Evolutionary conservation across 2,329 filamentous ascomycete species (phyloP).

Genomic region (Paraphaeosphaeria minitans): DNA sequence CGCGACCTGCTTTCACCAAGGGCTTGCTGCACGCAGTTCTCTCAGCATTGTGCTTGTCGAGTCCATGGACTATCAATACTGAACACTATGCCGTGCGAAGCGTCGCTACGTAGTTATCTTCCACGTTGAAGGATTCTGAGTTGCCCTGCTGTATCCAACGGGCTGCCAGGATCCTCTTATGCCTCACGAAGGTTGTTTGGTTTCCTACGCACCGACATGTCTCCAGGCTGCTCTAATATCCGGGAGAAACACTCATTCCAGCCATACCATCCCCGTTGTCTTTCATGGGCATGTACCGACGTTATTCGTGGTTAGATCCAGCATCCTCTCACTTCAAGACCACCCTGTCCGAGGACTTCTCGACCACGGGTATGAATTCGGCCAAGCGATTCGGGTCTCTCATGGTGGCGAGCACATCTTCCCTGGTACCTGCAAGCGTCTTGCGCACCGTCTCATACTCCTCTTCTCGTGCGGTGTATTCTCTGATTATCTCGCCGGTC

Average conservation of each 20-base stretch:
- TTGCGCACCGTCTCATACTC: slow-evolving; percentile 75
- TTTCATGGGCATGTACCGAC: neutral
- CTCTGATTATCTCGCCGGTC: slow-evolving; percentile 77
- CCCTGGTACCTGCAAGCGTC: slow-evolving; percentile 60
- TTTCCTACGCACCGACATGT: neutral
- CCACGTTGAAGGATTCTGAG: neutral
- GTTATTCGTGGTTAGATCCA: neutral
- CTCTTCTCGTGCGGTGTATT: slow-evolving; percentile 89
- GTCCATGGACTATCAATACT: neutral
- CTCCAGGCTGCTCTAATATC: neutral
- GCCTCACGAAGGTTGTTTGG: neutral
- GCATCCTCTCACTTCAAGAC: slow-evolving; percentile 34
- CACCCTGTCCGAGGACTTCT: slow-evolving; percentile 67
- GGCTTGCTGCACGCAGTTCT: neutral
- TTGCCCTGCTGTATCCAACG: neutral
- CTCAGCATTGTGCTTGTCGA: neutral
- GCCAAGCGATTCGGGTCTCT: slow-evolving; percentile 77
- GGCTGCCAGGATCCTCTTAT: neutral
- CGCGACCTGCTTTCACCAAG: neutral
- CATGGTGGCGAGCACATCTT: slow-evolving; percentile 76
- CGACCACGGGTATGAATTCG: slow-evolving; percentile 66
- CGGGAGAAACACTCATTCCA: neutral
- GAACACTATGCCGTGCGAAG: neutral
- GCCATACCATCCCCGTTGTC: neutral
- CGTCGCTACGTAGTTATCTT: neutral